Evolutionary conservation across 257 asterid genomes (phyloP).

Genomic region (Solanum etuberosum): DNA sequence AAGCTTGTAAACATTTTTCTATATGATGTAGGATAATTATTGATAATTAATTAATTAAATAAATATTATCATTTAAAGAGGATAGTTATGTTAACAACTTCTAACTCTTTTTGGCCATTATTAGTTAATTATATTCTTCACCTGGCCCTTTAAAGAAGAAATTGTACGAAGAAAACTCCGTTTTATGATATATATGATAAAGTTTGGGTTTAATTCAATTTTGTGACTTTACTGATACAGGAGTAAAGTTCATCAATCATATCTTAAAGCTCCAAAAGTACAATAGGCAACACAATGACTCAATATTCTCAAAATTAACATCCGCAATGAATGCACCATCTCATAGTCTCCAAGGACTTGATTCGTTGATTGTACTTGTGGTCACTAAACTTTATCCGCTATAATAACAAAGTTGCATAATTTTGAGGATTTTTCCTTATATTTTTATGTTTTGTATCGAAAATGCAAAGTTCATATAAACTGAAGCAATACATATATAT

Average conservation of each 20-base stretch:
- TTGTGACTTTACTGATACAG: no score
- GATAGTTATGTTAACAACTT: background rate
- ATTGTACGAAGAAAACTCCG: background rate
- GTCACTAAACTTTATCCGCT: no score
- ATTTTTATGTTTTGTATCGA: background rate
- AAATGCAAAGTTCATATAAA: no score
- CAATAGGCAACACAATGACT: no score
- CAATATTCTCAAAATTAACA: no score
- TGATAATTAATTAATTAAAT: background rate
- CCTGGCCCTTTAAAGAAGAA: background rate
- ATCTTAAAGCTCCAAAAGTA: no score
- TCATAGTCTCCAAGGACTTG: background rate
- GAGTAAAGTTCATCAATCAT: no score
- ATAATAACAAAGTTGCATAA: no score
- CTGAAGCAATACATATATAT: background rate
- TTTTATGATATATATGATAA: no score
- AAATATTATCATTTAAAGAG: background rate
- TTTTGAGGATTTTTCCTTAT: no score
- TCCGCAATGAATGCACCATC: no score
- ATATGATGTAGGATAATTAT: background rate
- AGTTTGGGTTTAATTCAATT: no score
- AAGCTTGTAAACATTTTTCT: background rate
- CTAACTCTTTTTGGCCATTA: background rate
- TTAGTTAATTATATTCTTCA: background rate
- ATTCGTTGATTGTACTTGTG: background rate